Percentiles rank a stretch among this genome's conserved stretches.
These are phyloP conservation scores for Herpetospermum pedunculosum DNA, from an alignment of 306 rosid genomes.

Conservation along the genomic window DNA sequence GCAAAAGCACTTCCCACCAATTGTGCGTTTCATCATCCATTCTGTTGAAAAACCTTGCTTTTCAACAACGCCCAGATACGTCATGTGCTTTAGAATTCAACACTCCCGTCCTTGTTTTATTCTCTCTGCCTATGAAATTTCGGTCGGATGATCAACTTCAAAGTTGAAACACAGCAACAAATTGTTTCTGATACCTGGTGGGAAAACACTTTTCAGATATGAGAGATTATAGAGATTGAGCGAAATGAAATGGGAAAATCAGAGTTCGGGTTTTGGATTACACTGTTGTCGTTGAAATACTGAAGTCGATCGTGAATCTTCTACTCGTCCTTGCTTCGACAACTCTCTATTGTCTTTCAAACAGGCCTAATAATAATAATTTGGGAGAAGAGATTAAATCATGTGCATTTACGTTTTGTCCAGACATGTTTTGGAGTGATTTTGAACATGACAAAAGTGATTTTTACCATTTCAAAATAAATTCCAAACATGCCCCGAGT, in stretches of 20 bases:
- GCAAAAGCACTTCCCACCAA: not conserved
- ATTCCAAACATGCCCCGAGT: not conserved
- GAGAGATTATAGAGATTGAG: not conserved
- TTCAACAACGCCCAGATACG: not conserved
- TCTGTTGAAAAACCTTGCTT: constrained; percentile 1
- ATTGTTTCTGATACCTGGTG: not conserved
- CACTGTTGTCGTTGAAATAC: not conserved
- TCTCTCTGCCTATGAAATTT: not conserved
- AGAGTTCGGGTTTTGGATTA: not conserved
- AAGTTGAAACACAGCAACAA: not conserved
- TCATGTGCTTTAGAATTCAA: not conserved
- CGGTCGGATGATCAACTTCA: not conserved
- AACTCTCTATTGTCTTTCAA: not conserved
- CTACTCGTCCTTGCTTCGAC: not conserved
- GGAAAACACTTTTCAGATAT: not conserved
- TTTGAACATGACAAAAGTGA: too few species aligned
- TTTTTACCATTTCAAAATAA: too few species aligned
- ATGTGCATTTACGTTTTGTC: not conserved
- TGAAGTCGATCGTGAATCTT: not conserved
- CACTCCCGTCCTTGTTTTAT: not conserved
- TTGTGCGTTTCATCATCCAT: constrained; percentile 4
- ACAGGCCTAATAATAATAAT: not conserved
- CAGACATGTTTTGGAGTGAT: too few species aligned
- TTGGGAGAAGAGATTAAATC: not conserved
- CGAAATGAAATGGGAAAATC: not conserved